Percentiles rank a stretch among this genome's conserved stretches.
Evolutionary conservation across 2,329 filamentous ascomycete species (phyloP).

Genomic region (Fusarium scirpi): DNA sequence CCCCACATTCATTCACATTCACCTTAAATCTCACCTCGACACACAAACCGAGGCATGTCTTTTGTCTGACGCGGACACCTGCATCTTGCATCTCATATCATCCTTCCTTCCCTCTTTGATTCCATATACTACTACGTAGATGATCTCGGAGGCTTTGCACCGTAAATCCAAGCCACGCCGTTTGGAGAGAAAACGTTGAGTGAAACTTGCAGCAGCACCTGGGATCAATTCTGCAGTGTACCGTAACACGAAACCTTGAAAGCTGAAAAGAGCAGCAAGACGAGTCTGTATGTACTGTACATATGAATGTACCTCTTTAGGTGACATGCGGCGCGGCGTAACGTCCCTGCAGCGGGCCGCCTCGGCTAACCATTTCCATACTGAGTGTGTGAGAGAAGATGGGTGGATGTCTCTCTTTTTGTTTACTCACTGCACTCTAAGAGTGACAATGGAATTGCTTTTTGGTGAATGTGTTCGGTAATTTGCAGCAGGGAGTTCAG

Average conservation of each 20-base stretch:
- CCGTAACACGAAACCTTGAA: background rate
- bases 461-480: background rate
- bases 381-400: slow-evolving; percentile 2
- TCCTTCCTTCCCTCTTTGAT: background rate
- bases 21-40: background rate
- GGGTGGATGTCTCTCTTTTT: background rate
- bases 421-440: background rate
- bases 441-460: background rate
- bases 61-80: background rate
- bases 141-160: background rate
- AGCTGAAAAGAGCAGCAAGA: background rate
- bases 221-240: background rate
- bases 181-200: background rate
- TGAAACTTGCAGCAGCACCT: background rate
- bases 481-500: background rate
- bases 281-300: background rate
- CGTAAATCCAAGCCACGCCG: background rate
- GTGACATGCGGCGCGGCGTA: slow-evolving; percentile 15
- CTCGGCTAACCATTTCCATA: slow-evolving; percentile 37
- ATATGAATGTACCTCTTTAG: background rate
- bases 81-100: background rate
- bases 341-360: slow-evolving; percentile 45
- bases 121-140: background rate
- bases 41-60: slow-evolving; percentile 1
- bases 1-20: background rate